Conservation (phyloP, 78 protist genomes). For the Emiliania huxleyi region DNA sequence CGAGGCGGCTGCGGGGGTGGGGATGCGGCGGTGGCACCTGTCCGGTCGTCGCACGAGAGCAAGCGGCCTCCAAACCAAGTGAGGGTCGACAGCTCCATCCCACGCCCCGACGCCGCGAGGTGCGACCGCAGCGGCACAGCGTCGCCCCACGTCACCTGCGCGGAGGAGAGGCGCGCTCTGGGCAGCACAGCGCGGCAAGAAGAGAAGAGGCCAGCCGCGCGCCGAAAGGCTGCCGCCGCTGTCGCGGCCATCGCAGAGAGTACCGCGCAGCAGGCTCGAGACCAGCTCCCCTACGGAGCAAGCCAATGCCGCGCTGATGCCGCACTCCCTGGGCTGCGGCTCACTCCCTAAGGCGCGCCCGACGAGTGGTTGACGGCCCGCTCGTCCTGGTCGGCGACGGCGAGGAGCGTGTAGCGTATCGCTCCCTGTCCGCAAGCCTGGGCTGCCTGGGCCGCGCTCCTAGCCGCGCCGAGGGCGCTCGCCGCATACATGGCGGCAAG, state of each 20-base stretch:
- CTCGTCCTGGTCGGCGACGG: background rate
- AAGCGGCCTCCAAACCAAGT: background rate
- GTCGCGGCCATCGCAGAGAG: background rate
- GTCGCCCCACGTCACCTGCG: background rate
- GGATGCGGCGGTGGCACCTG: no score
- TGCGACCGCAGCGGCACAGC: background rate
- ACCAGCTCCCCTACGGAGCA: no score
- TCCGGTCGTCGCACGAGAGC: conserved; percentile 15
- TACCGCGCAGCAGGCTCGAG: background rate
- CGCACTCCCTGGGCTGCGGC: no score
- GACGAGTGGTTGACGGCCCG: background rate
- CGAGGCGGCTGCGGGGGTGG: no score
- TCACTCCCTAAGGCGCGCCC: no score
- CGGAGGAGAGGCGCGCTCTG: background rate
- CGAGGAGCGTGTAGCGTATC: background rate
- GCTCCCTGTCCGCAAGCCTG: background rate
- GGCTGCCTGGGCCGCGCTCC: background rate
- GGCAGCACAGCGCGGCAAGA: no score
- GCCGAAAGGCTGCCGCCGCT: no score
- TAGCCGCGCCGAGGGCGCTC: background rate
- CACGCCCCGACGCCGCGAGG: background rate
- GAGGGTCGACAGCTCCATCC: conserved; percentile 18
- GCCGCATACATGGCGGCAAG: background rate
- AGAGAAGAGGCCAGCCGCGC: no score
- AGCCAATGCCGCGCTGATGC: no score